Conservation (phyloP, 1,139 yeast genomes). For the Candida labiduridarum region DNA sequence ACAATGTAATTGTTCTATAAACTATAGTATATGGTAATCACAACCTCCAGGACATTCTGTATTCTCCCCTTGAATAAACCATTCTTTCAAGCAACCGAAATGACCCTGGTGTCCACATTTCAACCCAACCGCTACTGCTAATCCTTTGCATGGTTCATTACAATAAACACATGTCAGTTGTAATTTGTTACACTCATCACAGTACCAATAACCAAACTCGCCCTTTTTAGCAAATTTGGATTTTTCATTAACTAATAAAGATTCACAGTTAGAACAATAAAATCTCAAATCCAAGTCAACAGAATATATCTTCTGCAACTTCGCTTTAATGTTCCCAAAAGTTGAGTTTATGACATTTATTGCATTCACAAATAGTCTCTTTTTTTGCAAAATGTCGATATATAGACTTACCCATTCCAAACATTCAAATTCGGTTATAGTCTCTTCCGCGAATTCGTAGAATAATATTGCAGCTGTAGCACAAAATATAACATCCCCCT, state of each 20-base stretch:
- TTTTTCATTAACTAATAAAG: slow-evolving; percentile 64
- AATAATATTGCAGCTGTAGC: slow-evolving; percentile 64
- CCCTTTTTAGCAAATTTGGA: slow-evolving; percentile 42
- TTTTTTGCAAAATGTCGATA: slow-evolving; percentile 55
- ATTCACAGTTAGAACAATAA: slow-evolving; percentile 69
- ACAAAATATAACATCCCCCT: slow-evolving; percentile 69
- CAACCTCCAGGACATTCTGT: slow-evolving; percentile 85
- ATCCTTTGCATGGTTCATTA: slow-evolving; percentile 74
- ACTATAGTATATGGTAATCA: slow-evolving; percentile 15
- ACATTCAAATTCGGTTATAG: slow-evolving; percentile 20
- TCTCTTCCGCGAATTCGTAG: slow-evolving; percentile 31
- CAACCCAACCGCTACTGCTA: slow-evolving; percentile 62
- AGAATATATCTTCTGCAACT: slow-evolving; percentile 48
- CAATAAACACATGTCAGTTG: slow-evolving; percentile 81
- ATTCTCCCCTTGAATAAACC: slow-evolving; percentile 72
- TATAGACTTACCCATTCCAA: slow-evolving; percentile 62
- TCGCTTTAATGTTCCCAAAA: slow-evolving; percentile 36
- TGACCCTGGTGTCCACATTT: slow-evolving; percentile 92
- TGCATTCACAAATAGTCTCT: slow-evolving; percentile 57
- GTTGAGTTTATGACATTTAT: slow-evolving; percentile 57
- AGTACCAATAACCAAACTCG: slow-evolving; percentile 78
- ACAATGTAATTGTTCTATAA: not conserved
- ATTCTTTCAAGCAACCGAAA: slow-evolving; percentile 71
- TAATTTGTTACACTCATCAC: slow-evolving; percentile 65
- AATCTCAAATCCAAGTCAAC: slow-evolving; percentile 57